phyloP scores from a whole-genome alignment of 768 basidiomycete species.

The Podaxis sp. region DNA sequence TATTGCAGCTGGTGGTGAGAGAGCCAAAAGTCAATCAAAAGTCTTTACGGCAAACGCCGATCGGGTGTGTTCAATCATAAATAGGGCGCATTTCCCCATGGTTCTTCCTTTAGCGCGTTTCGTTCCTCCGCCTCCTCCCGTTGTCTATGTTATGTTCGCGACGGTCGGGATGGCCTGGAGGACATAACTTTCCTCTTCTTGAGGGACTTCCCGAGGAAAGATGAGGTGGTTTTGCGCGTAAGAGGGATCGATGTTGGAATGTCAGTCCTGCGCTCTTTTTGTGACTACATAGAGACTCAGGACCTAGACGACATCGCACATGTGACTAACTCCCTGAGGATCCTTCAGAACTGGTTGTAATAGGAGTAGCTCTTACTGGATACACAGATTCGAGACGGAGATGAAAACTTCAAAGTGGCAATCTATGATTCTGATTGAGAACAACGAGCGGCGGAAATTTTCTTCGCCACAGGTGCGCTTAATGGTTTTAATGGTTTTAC shows the following conservation, averaged over 20 bases:
- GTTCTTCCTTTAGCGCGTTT: slow-evolving; percentile 15
- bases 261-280: slow-evolving; percentile 24
- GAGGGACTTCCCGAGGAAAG: slow-evolving; percentile 24
- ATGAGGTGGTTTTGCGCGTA: slow-evolving; percentile 31
- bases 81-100: not conserved
- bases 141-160: slow-evolving; percentile 22
- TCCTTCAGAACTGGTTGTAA: not conserved
- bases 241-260: slow-evolving; percentile 26
- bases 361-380: not conserved
- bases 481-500: slow-evolving; percentile 2
- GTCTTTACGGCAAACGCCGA: slow-evolving; percentile 3
- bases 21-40: not conserved
- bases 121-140: slow-evolving; percentile 16
- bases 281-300: slow-evolving; percentile 16
- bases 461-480: not conserved
- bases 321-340: not conserved
- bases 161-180: slow-evolving; percentile 17
- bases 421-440: not conserved
- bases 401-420: not conserved
- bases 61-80: not conserved
- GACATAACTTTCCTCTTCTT: slow-evolving; percentile 27
- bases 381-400: not conserved
- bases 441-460: slow-evolving; percentile 1
- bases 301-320: slow-evolving; percentile 31
- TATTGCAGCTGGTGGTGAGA: not conserved